phyloP scores from a whole-genome alignment of 208 protist species.

The Wallacemonas sp. region DNA sequence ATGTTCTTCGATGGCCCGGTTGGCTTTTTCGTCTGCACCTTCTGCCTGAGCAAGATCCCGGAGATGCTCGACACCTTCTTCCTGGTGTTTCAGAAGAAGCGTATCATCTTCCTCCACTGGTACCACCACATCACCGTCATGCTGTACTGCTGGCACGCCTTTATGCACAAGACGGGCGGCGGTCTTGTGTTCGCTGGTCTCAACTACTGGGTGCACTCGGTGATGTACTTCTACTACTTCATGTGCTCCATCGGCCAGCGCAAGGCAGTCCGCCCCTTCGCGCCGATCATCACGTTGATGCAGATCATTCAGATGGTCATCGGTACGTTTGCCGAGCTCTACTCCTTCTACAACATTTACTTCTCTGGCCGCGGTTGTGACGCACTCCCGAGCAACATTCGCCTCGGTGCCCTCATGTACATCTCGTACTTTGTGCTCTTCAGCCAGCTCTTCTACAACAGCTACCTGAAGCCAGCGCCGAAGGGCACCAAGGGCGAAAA shows the following conservation, averaged over 20 bases:
- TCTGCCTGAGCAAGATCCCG: slow-evolving; percentile 86
- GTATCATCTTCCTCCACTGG: slow-evolving; percentile 89
- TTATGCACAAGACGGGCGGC: slow-evolving; percentile 33
- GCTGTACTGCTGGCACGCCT: slow-evolving; percentile 93
- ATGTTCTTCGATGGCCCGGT: slow-evolving; percentile 57
- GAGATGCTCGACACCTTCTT: slow-evolving; percentile 90
- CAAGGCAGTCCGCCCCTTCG: slow-evolving; percentile 70
- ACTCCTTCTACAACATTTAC: slow-evolving; percentile 50
- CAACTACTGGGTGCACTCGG: slow-evolving; percentile 94
- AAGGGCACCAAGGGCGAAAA: slow-evolving; percentile 11
- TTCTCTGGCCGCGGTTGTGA: slow-evolving; percentile 55
- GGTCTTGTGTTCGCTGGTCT: slow-evolving; percentile 89
- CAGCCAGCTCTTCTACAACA: slow-evolving; percentile 75
- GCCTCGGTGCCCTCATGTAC: slow-evolving; percentile 88
- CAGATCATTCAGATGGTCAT: slow-evolving; percentile 94
- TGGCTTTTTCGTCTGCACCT: slow-evolving; percentile 66
- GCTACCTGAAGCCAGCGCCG: slow-evolving; percentile 57
- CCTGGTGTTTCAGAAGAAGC: slow-evolving; percentile 84
- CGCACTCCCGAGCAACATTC: slow-evolving; percentile 58
- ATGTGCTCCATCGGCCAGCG: slow-evolving; percentile 60
- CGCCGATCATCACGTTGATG: slow-evolving; percentile 81
- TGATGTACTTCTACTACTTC: slow-evolving; percentile 96
- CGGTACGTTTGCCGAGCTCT: slow-evolving; percentile 63
- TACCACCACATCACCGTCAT: slow-evolving; percentile 94
- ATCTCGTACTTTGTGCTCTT: slow-evolving; percentile 93